Evolutionary conservation across 306 rosid species (phyloP).

Genomic region (Arachis hypogaea): DNA sequence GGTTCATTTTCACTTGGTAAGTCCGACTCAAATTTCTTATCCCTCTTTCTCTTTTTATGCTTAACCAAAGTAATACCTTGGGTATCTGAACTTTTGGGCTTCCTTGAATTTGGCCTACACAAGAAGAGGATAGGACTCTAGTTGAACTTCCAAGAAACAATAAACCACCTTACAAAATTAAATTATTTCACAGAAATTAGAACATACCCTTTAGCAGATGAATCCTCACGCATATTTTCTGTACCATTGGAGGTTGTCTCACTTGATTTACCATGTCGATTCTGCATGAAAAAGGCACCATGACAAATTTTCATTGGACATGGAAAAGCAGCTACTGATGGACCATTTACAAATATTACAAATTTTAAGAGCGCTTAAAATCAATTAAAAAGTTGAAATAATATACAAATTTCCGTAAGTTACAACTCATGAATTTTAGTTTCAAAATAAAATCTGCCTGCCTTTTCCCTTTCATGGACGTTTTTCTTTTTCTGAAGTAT

Average conservation of each 20-base stretch:
- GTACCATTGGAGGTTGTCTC: constrained; percentile 42
- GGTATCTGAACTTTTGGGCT: constrained; percentile 40
- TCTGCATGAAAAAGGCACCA: constrained; percentile 52
- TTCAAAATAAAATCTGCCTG: neutral
- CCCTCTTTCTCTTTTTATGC: constrained; percentile 52
- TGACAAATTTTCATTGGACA: constrained; percentile 23
- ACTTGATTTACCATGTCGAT: constrained; percentile 69
- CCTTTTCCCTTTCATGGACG: neutral
- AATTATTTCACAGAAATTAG: constrained; percentile 22
- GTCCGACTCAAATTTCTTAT: constrained; percentile 34
- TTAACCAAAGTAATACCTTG: constrained; percentile 42
- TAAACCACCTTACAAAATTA: neutral
- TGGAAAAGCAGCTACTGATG: constrained; percentile 16
- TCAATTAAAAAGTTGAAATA: constrained; percentile 17
- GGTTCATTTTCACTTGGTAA: constrained; percentile 30
- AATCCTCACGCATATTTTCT: constrained; percentile 47
- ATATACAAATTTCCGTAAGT: constrained; percentile 2
- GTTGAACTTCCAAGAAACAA: constrained; percentile 23
- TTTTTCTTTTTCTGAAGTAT: neutral
- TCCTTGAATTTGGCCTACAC: constrained; percentile 56
- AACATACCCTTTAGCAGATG: constrained; percentile 58
- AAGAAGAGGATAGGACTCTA: neutral
- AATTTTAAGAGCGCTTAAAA: constrained; percentile 23
- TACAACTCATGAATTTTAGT: constrained; percentile 8
- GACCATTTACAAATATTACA: constrained; percentile 31